These are phyloP conservation scores for Rhamnella rubrinervis DNA, from an alignment of 331 rosid species.

Conservation along the genomic window DNA sequence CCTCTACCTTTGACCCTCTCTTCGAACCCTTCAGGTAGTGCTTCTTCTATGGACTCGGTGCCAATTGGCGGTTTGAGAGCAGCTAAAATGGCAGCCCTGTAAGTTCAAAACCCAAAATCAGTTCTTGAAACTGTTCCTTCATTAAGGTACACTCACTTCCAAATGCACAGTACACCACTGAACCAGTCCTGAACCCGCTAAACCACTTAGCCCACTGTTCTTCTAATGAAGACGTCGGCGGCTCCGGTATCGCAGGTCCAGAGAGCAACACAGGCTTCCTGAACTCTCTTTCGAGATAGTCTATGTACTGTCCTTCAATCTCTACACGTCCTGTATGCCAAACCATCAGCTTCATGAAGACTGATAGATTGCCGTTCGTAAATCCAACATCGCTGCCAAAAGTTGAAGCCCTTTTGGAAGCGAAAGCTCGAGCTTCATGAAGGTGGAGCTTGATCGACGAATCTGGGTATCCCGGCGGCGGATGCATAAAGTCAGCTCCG, in stretches of 20 bases:
- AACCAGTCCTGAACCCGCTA: conserved; percentile 18
- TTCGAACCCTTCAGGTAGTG: conserved; percentile 49
- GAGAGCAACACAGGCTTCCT: conserved; percentile 31
- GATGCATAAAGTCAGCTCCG: conserved; percentile 26
- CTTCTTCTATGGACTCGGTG: conserved; percentile 31
- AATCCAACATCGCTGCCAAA: conserved; percentile 33
- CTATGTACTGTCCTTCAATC: conserved; percentile 48
- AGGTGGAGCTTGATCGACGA: conserved; percentile 31
- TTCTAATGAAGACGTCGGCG: conserved; percentile 32
- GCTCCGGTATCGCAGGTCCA: conserved; percentile 38
- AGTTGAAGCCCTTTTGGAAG: background rate
- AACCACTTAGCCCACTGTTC: conserved; percentile 38
- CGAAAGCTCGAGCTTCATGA: conserved; percentile 32
- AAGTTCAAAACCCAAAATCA: conserved; percentile 53
- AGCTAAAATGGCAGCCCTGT: conserved; percentile 42
- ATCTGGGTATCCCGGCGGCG: conserved; percentile 47
- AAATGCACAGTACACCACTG: conserved; percentile 49
- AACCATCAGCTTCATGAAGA: conserved; percentile 28
- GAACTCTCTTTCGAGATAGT: conserved; percentile 26
- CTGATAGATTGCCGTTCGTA: conserved; percentile 29
- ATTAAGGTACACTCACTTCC: conserved; percentile 48
- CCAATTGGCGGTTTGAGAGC: conserved; percentile 46
- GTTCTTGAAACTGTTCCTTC: conserved; percentile 35
- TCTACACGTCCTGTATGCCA: conserved; percentile 40
- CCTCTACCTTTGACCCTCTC: conserved; percentile 33